Evolutionary conservation across 1,139 yeast genomes (phyloP).

Genomic region (Pichiaceae sp.): DNA sequence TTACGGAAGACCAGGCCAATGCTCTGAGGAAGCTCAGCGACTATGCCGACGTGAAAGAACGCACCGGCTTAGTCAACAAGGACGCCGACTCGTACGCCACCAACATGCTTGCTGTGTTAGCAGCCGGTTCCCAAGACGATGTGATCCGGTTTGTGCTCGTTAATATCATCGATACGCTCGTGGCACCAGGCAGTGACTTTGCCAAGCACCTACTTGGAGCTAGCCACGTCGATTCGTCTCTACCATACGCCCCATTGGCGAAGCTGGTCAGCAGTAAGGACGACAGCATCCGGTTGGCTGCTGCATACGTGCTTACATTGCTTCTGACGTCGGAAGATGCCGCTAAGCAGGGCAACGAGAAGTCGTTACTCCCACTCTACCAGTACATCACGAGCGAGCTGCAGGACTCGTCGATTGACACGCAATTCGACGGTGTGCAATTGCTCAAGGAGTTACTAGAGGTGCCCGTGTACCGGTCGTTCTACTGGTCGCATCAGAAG

Average conservation of each 20-base stretch:
- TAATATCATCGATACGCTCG: conserved; percentile 37
- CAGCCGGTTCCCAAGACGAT: conserved; percentile 45
- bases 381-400: conserved; percentile 35
- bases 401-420: conserved; percentile 39
- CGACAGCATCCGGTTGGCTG: conserved; percentile 36
- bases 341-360: conserved; percentile 21
- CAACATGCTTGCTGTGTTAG: conserved; percentile 47
- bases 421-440: conserved; percentile 62
- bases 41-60: conserved; percentile 31
- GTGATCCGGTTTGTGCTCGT: conserved; percentile 68
- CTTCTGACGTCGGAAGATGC: conserved; percentile 26
- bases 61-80: conserved; percentile 29
- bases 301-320: conserved; percentile 37
- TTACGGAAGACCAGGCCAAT: conserved; percentile 59
- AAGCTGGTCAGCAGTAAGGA: conserved; percentile 42
- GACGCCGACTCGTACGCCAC: conserved; percentile 49
- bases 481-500: conserved; percentile 47
- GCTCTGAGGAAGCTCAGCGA: conserved; percentile 55
- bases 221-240: conserved; percentile 35
- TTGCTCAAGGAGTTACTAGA: conserved; percentile 55
- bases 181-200: conserved; percentile 33
- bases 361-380: conserved; percentile 30
- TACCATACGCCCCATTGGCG: conserved; percentile 50
- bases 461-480: conserved; percentile 46
- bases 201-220: conserved; percentile 37